Conservation (phyloP, 176 grass and related monocot species). For the Cocos nucifera region DNA sequence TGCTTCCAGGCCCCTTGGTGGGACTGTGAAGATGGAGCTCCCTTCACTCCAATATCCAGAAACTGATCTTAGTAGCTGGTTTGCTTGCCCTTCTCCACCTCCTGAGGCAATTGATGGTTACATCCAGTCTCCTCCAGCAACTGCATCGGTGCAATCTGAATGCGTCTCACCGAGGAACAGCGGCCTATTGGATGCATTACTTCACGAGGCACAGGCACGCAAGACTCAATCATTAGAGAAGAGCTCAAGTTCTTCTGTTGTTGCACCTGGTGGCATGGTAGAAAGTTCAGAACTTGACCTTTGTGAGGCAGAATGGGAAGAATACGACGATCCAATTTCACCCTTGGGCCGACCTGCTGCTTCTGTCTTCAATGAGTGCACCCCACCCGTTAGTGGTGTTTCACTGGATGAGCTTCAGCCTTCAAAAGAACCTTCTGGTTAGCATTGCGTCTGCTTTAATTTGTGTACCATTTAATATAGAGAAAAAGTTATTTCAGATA, state of each 20-base stretch:
- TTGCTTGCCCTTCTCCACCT: constrained; percentile 44
- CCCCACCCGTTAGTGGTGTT: constrained; percentile 29
- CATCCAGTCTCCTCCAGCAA: constrained; percentile 38
- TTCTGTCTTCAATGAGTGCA: constrained; percentile 28
- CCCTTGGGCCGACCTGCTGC: constrained; percentile 16
- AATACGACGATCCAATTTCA: constrained; percentile 18
- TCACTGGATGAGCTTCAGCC: constrained; percentile 34
- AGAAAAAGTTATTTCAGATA: too few species aligned
- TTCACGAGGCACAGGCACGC: constrained; percentile 55
- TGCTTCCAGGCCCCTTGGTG: constrained; percentile 64
- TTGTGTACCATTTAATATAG: too few species aligned
- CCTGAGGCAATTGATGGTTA: constrained; percentile 49
- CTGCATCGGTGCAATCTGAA: constrained; percentile 50
- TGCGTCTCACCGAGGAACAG: constrained; percentile 42
- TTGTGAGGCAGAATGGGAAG: constrained; percentile 46
- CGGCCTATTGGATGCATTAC: constrained; percentile 73
- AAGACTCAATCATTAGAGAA: constrained; percentile 37
- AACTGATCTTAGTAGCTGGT: constrained; percentile 63
- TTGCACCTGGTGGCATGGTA: constrained; percentile 30
- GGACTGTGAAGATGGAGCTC: constrained; percentile 94
- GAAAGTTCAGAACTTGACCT: constrained; percentile 42
- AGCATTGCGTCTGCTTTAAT: constrained; percentile 6
- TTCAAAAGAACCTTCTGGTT: constrained; percentile 20
- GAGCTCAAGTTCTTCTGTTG: constrained; percentile 58
- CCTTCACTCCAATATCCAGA: constrained; percentile 99